Base-by-base conservation (phyloP, 2,329 filamentous ascomycete species). In the Diaporthe citrichinensis region DNA sequence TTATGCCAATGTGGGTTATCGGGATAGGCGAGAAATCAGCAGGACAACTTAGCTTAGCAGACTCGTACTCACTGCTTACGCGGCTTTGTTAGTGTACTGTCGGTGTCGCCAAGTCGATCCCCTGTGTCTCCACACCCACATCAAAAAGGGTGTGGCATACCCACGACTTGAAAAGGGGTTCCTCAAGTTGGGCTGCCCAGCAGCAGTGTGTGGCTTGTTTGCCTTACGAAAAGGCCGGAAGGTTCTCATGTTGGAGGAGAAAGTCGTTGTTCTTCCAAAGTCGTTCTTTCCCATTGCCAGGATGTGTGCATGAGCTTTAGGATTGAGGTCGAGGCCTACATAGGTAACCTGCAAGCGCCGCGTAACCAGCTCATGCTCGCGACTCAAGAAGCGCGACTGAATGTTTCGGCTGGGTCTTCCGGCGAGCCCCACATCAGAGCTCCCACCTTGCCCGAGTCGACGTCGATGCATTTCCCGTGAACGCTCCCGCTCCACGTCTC, bases 371-470 rank as follows among this genome's bases (percentile, higher is more conserved):
- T 15, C 58, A 15, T 41, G 58, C 15, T 17, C 23, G n/a, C n/a
- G n/a, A n/a, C n/a, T n/a, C n/a, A n/a, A n/a, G n/a, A n/a, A n/a
- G n/a, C n/a, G n/a, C n/a, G n/a, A n/a, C n/a, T 39, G 34, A 20
- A 25, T 23, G 23, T 41, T 17, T 53, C 34, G 31, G 49, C 25
- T 23, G 46, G 23, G n/a, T n/a, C 31, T 23, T 55, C n/a, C 31
- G 65, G 36, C n/a, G 46, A 12, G 46, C n/a, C 49, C 65, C 65
- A 69, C 65, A 69, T 41, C 14, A 69, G 65, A 12, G 65, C 49
- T 28, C 65, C 65, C 65, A 39, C 25, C 65, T 69, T 69, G 34
- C 65, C 65, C 34, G 65, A 69, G 49, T 69, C 49, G 65, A 69
- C 49, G 12, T 69, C 46, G 15, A 69, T 3, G 34, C 65, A 69